Conservation (phyloP, 2,329 filamentous ascomycete species). For the Colletotrichum magnum region DNA sequence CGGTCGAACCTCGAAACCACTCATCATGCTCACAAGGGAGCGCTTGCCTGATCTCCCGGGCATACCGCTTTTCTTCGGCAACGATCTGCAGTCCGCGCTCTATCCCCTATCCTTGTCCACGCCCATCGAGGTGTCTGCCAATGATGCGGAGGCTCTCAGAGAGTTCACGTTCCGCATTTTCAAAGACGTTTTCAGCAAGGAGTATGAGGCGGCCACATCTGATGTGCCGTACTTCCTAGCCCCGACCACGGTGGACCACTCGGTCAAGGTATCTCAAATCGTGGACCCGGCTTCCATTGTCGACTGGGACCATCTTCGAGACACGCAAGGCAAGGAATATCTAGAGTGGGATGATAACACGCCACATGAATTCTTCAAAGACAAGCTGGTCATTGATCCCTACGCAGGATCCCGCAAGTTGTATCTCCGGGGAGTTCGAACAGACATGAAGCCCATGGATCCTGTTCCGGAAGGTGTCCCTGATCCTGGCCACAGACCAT, state of each 20-base stretch:
- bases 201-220: conserved; percentile 73
- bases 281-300: conserved; percentile 51
- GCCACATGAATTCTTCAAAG: conserved; percentile 63
- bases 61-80: conserved; percentile 81
- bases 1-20: conserved; percentile 70
- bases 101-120: conserved; percentile 60
- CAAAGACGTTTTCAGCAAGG: conserved; percentile 90
- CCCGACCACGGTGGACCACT: conserved; percentile 61
- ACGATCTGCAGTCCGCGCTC: conserved; percentile 72
- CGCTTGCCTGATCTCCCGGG: conserved; percentile 74
- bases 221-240: conserved; percentile 89
- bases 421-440: conserved; percentile 66
- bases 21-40: conserved; percentile 80
- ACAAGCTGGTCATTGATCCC: conserved; percentile 70
- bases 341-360: conserved; percentile 58
- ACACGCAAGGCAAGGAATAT: conserved; percentile 51
- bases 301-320: conserved; percentile 73
- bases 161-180: conserved; percentile 84
- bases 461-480: conserved; percentile 72
- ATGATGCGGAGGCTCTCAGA: conserved; percentile 70
- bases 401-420: conserved; percentile 76
- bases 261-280: conserved; percentile 43
- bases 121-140: conserved; percentile 59
- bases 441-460: conserved; percentile 74
- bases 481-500: conserved; percentile 59